phyloP scores from a whole-genome alignment of 169 alveolate genomes.

The Plasmodium adleri region DNA sequence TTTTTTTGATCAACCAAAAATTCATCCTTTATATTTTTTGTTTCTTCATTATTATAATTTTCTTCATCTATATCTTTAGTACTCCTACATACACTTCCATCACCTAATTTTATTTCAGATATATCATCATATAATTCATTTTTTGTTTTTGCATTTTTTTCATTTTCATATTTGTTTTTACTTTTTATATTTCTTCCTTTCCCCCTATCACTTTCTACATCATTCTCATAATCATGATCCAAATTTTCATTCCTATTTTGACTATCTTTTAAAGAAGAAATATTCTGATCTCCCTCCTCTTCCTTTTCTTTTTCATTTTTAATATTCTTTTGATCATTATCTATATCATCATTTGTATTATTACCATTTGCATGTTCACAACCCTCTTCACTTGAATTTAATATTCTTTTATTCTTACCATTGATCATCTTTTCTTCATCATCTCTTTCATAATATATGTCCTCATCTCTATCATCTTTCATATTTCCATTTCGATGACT shows the following conservation, averaged over 20 bases:
- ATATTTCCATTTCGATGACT: not conserved
- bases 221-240: not conserved
- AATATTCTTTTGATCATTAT: not conserved
- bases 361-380: not conserved
- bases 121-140: not conserved
- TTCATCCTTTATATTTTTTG: not conserved
- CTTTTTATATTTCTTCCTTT: not conserved
- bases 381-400: not conserved
- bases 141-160: not conserved
- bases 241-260: not conserved
- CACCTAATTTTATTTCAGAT: not conserved
- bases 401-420: not conserved
- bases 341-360: not conserved
- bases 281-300: not conserved
- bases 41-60: slow-evolving; percentile 7
- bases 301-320: not conserved
- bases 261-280: not conserved
- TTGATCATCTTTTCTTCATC: not conserved
- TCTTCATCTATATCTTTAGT: not conserved
- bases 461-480: not conserved
- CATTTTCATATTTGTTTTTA: slow-evolving; percentile 5
- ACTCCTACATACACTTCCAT: not conserved
- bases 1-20: slow-evolving; percentile 15
- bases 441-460: not conserved
- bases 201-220: not conserved